Conservation (phyloP, 2,329 filamentous ascomycete species). For the Ascochyta lentis region DNA sequence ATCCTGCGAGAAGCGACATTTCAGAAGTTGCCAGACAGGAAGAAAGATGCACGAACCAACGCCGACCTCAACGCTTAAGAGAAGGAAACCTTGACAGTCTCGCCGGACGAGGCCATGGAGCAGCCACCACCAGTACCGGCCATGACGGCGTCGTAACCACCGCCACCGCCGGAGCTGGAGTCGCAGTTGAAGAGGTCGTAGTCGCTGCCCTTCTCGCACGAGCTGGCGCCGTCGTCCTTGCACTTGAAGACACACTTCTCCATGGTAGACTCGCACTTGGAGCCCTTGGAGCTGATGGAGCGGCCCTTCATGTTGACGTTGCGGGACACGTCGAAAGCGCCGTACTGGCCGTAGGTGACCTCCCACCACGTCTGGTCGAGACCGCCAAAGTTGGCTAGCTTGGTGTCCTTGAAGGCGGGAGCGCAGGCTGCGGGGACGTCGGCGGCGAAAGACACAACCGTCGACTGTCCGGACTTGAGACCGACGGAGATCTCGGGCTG, state of each 20-base stretch:
- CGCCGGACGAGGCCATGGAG: conserved; percentile 34
- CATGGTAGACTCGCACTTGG: conserved; percentile 53
- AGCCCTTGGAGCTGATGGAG: conserved; percentile 47
- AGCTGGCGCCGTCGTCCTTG: conserved; percentile 32
- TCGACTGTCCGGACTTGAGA: conserved; percentile 45
- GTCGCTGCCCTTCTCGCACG: conserved; percentile 45
- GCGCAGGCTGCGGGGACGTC: conserved; percentile 52
- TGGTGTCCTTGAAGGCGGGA: conserved; percentile 45
- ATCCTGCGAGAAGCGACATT: conserved; percentile 32
- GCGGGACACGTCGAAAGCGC: conserved; percentile 54
- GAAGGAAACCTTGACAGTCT: conserved; percentile 39
- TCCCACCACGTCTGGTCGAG: conserved; percentile 56
- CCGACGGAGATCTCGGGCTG: conserved; percentile 49
- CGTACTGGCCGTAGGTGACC: conserved; percentile 49
- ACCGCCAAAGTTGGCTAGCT: conserved; percentile 47
- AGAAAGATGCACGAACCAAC: conserved; percentile 28
- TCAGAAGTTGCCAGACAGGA: conserved; percentile 22
- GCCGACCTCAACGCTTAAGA: conserved; percentile 23
- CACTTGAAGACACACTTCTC: conserved; percentile 54
- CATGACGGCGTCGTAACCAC: conserved; percentile 39
- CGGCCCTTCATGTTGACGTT: conserved; percentile 55
- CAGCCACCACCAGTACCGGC: conserved; percentile 41
- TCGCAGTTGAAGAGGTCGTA: conserved; percentile 51
- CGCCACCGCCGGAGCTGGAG: conserved; percentile 31
- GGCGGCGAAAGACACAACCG: conserved; percentile 50